phyloP scores from a whole-genome alignment of 1,284 basidiomycete genomes.

The Fomitopsis pinicola region DNA sequence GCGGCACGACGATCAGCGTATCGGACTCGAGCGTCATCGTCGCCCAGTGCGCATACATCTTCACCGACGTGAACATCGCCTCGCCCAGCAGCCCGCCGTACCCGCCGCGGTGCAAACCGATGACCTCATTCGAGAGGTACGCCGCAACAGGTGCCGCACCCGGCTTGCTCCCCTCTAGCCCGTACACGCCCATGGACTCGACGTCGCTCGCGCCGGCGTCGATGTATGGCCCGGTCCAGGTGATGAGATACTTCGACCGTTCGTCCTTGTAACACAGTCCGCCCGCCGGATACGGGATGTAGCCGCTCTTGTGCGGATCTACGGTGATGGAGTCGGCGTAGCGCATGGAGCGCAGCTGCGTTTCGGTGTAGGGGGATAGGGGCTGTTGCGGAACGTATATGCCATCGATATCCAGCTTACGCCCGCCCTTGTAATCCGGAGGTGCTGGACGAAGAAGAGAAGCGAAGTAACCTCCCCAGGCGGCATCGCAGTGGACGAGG shows the following conservation, averaged over 20 bases:
- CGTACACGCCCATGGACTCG: constrained; percentile 38
- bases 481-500: constrained; percentile 39
- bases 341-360: constrained; percentile 20
- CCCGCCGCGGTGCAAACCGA: constrained; percentile 34
- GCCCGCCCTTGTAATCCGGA: constrained; percentile 2
- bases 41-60: constrained; percentile 35
- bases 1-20: constrained; percentile 32
- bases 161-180: constrained; percentile 45
- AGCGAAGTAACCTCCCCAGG: constrained; percentile 45
- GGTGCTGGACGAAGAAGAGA: constrained; percentile 25
- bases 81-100: constrained; percentile 37
- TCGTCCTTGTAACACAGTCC: constrained; percentile 39
- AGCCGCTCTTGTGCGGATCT: constrained; percentile 45
- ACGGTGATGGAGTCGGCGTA: constrained; percentile 38
- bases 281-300: constrained; percentile 42
- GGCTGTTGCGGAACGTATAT: constrained; percentile 5
- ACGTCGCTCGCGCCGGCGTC: constrained; percentile 21
- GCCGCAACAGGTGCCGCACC: constrained; percentile 36
- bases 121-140: constrained; percentile 33
- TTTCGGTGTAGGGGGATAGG: constrained; percentile 9
- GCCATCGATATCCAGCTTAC: constrained; percentile 1
- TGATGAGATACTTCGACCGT: constrained; percentile 35
- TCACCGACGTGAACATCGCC: constrained; percentile 31
- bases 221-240: constrained; percentile 37
- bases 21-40: constrained; percentile 33